Base-by-base conservation (phyloP, 306 rosid genomes). In the Acmispon strigosus region DNA sequence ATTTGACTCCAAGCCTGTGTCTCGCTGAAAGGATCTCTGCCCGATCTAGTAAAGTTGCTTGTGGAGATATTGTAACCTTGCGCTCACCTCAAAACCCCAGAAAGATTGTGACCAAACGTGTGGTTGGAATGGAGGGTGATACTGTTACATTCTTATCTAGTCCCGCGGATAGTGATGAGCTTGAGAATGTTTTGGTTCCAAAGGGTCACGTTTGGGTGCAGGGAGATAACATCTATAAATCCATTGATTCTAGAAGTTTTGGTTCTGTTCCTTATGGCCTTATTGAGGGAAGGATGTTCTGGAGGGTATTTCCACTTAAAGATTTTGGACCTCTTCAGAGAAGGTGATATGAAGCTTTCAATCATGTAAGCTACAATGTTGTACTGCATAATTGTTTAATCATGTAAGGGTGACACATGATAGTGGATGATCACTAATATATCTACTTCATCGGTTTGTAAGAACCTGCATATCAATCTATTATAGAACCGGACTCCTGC, bases 211-310 rank as follows among this genome's bases (percentile, higher is more conserved):
- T 90, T 79, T 90, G 96, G 98, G 73, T 90, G 18, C 80, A 90
- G 75, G 96, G 98, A 48, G 96, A 90, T 84, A 84, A 86, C 65
- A 73, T 73, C 24, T 85, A 85, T 48, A 39, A 16, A 0, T 78
- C 87, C 48, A 50, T 0, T 7, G 96, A 92, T 85, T 92, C 96
- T n/a, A 88, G 91, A 69, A 34, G 54, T 18, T 90, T 80, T 67
- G 98, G 98, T 49, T 71, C 96, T 17, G 75, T 90, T 75, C 91
- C 98, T 56, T 90, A 80, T 82, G 86, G 87, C 4, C 98, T 88
- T 47, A 29, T 92, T 60, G 19, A 73, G 53, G 80, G 86, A 66
- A 90, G 71, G 85, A 16, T 79, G 32, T 83, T 88, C 44, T 90
- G 92, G 91, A 88, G 70, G 88, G 98, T 87, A 47, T 83, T 57